Evolutionary conservation across 495 filamentous ascomycete species (phyloP).

Genomic region (Hyaloscypha hepaticicola): DNA sequence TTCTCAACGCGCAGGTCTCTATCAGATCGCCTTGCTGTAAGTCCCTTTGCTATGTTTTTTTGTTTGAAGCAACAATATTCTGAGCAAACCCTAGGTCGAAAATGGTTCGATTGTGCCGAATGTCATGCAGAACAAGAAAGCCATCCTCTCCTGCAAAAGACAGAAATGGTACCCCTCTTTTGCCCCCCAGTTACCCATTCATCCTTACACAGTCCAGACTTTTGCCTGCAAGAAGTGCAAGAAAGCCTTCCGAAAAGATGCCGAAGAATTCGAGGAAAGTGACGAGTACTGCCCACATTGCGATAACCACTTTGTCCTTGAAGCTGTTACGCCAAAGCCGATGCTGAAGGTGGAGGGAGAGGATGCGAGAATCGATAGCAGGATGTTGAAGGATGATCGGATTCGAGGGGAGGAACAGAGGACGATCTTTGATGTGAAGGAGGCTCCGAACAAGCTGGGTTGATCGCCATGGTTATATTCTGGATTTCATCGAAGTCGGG

Average conservation of each 20-base stretch:
- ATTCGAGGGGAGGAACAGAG: constrained; percentile 59
- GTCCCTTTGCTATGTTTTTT: constrained; percentile 34
- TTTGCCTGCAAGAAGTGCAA: constrained; percentile 99
- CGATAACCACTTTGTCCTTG: constrained; percentile 96
- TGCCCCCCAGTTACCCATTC: neutral
- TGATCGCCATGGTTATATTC: constrained; percentile 38
- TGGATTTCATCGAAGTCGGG: neutral
- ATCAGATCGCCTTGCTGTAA: constrained; percentile 94
- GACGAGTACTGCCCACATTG: constrained; percentile 99
- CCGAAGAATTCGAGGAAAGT: constrained; percentile 87
- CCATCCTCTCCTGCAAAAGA: constrained; percentile 70
- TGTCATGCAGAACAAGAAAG: constrained; percentile 82
- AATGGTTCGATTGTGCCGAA: constrained; percentile 98
- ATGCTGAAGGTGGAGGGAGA: constrained; percentile 83
- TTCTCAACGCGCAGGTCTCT: constrained; percentile 95
- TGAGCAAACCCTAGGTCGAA: constrained; percentile 59
- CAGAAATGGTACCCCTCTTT: constrained; percentile 68
- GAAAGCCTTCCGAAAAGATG: constrained; percentile 95
- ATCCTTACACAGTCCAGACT: constrained; percentile 16
- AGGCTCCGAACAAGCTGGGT: constrained; percentile 72
- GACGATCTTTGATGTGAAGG: constrained; percentile 72
- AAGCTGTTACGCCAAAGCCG: constrained; percentile 78
- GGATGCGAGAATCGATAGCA: constrained; percentile 76
- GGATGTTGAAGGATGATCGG: constrained; percentile 94
- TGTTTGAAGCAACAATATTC: neutral